These are phyloP conservation scores for Peronospora tabacina DNA, from an alignment of 352 stramenopile genomes.

Conservation along the genomic window DNA sequence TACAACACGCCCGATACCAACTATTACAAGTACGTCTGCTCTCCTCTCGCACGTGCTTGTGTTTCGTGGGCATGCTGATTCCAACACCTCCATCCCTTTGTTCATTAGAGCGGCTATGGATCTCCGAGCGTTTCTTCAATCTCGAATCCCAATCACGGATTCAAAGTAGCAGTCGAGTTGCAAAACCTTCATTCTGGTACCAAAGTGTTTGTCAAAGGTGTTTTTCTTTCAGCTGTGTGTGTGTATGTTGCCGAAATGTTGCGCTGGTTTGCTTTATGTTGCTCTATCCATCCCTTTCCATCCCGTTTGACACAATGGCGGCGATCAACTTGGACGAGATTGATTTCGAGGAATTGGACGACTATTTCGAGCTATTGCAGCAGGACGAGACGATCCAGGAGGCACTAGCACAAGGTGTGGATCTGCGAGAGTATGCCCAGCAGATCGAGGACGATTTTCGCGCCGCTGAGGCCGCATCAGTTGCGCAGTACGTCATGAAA, in stretches of 20 bases:
- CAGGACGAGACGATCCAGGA: conserved; percentile 90
- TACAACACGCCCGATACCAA: conserved; percentile 96
- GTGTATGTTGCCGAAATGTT: background rate
- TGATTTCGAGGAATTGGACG: conserved; percentile 90
- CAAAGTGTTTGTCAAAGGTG: background rate
- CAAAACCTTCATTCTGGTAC: background rate
- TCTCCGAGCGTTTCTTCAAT: conserved; percentile 66
- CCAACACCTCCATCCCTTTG: conserved; percentile 3
- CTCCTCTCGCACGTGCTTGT: background rate
- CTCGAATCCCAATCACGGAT: conserved; percentile 51
- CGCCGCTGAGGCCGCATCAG: conserved; percentile 73
- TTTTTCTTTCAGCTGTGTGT: too few species aligned
- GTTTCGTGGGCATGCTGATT: background rate
- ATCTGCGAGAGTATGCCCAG: conserved; percentile 85
- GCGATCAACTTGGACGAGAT: conserved; percentile 79
- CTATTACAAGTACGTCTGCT: conserved; percentile 89
- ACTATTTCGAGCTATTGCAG: conserved; percentile 93
- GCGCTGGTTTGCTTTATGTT: background rate
- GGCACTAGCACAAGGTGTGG: conserved; percentile 84
- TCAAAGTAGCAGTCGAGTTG: conserved; percentile 12
- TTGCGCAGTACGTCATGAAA: conserved; percentile 85
- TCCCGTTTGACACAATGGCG: conserved; percentile 2
- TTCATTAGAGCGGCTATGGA: conserved; percentile 61
- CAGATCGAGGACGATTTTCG: conserved; percentile 88
- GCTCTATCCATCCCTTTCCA: background rate